These are phyloP conservation scores for Tricladium varicosporioides DNA, from an alignment of 2,329 filamentous ascomycete species.

Conservation along the genomic window DNA sequence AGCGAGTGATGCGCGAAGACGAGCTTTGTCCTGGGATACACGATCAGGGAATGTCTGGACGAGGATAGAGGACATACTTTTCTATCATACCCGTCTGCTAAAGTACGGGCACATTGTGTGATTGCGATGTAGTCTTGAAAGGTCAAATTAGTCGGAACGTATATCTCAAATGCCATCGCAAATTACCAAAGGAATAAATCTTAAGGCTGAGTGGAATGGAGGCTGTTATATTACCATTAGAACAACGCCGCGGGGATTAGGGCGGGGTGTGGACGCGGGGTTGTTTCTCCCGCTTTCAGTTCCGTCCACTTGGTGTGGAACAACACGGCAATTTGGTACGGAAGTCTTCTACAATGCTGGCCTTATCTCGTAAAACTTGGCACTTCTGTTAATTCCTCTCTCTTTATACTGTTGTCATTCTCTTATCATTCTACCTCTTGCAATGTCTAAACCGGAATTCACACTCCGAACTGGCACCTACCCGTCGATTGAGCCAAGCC, in stretches of 20 bases:
- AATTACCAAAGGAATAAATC: not conserved
- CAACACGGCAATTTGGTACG: not conserved
- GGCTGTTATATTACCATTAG: not conserved
- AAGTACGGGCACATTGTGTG: constrained; percentile 23
- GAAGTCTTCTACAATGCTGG: not conserved
- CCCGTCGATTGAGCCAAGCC: constrained; percentile 18
- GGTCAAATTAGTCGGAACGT: constrained; percentile 23
- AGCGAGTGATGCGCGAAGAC: constrained; percentile 15
- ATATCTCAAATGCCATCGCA: constrained; percentile 25
- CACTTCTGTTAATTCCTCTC: not conserved
- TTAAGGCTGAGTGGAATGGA: not conserved
- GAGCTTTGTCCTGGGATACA: constrained; percentile 13
- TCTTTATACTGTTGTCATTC: not conserved
- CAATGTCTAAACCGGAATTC: constrained; percentile 18
- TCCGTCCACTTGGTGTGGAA: constrained; percentile 10
- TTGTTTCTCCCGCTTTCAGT: too few relatives aligned
- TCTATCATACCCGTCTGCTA: constrained; percentile 29
- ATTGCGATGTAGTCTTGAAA: constrained; percentile 29
- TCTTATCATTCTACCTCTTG: not conserved
- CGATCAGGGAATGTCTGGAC: not conserved
- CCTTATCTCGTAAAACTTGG: not conserved
- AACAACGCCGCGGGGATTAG: not conserved
- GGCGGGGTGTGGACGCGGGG: too few relatives aligned
- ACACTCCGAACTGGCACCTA: constrained; percentile 16
- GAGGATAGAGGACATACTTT: constrained; percentile 16